Conservation (phyloP, 768 basidiomycete genomes). For the Lactifluus volemus region DNA sequence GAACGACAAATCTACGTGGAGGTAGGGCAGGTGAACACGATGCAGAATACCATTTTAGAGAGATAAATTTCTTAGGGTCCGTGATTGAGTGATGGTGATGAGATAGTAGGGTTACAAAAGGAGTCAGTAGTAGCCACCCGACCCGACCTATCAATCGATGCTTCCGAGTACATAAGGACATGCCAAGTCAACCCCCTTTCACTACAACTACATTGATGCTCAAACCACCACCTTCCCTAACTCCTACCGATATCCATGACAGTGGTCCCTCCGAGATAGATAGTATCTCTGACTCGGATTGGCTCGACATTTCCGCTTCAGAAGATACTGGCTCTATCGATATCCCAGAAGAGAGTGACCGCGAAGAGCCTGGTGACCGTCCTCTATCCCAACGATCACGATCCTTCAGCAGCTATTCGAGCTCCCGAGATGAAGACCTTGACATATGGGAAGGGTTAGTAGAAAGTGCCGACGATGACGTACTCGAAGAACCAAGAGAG, state of each 20-base stretch:
- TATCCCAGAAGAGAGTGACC: conserved; percentile 50
- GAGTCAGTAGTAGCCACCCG: conserved; percentile 13
- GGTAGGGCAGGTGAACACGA: conserved; percentile 16
- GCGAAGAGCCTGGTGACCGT: conserved; percentile 40
- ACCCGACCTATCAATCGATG: conserved; percentile 20
- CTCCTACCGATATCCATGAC: conserved; percentile 29
- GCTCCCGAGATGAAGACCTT: conserved; percentile 59
- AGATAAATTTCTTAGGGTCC: neutral
- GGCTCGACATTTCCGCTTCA: conserved; percentile 72
- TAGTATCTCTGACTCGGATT: conserved; percentile 70
- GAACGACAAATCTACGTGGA: conserved; percentile 51
- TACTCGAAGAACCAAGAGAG: conserved; percentile 19
- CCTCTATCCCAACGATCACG: conserved; percentile 59
- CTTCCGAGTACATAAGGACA: conserved; percentile 10
- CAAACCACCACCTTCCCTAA: conserved; percentile 19
- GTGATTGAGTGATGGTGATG: neutral
- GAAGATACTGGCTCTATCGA: conserved; percentile 64
- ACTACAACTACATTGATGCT: conserved; percentile 16
- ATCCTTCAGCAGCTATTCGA: conserved; percentile 61
- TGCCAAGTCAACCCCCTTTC: conserved; percentile 17
- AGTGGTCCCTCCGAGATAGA: conserved; percentile 53
- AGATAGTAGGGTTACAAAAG: conserved; percentile 10
- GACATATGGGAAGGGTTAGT: conserved; percentile 75
- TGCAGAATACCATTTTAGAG: neutral
- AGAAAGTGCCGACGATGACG: conserved; percentile 52